Percentiles rank a stretch among this genome's conserved stretches.
Evolutionary conservation across 169 alveolate genomes (phyloP).

Genomic region (Plasmodium yoelii): DNA sequence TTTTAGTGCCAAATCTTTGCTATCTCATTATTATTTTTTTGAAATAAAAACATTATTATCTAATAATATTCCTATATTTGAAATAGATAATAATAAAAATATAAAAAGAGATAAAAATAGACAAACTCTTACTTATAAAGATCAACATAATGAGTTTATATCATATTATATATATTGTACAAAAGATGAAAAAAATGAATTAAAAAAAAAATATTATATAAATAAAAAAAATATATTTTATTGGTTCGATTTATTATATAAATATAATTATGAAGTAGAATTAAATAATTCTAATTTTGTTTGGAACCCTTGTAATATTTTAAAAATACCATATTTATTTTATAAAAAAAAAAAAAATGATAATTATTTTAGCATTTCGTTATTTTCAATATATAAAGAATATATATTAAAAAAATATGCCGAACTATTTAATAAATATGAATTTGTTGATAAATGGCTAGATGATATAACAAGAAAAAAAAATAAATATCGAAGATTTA

Average conservation of each 20-base stretch:
- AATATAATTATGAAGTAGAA: conserved; percentile 14
- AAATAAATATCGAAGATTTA: not conserved
- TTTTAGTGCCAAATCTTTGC: conserved; percentile 11
- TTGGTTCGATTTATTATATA: conserved; percentile 39
- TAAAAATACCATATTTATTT: conserved; percentile 35
- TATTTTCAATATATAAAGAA: conserved; percentile 34
- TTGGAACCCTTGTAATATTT: conserved; percentile 36
- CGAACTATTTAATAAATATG: conserved; percentile 9
- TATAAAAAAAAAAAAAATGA: conserved; percentile 17
- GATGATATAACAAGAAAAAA: not conserved
- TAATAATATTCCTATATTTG: not conserved
- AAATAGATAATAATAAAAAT: not conserved
- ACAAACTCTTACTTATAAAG: not conserved
- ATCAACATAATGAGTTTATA: not conserved
- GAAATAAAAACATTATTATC: not conserved
- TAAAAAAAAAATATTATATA: conserved; percentile 16
- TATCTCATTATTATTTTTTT: conserved; percentile 51
- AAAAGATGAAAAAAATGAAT: not conserved
- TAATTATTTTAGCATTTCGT: not conserved
- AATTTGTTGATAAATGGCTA: not conserved
- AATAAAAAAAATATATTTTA: conserved; percentile 18
- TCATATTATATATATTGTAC: conserved; percentile 14
- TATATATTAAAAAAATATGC: conserved; percentile 16
- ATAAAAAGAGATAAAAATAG: not conserved
- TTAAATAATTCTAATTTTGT: not conserved